Percentiles rank a stretch among this genome's conserved stretches.
These are phyloP conservation scores for Solanum aculeatissimum DNA, from an alignment of 305 asterid species.

Conservation along the genomic window DNA sequence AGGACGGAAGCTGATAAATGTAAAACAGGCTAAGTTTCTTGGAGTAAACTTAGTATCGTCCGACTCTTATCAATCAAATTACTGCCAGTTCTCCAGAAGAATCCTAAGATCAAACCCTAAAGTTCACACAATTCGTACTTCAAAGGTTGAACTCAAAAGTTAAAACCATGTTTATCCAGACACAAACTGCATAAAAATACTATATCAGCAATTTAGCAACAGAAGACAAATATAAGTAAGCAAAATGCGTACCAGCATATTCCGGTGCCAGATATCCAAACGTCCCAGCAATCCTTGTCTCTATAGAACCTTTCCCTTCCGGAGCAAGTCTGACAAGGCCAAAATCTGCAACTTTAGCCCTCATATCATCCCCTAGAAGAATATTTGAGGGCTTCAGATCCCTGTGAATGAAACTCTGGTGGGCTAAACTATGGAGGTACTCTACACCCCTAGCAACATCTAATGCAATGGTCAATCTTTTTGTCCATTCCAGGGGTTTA, in stretches of 20 bases:
- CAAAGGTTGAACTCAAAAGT: background rate
- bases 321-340: slow-evolving; percentile 95
- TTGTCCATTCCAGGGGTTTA: slow-evolving; percentile 76
- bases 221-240: background rate
- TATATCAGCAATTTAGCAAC: background rate
- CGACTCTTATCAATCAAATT: background rate
- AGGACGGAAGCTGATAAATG: background rate
- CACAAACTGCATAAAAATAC: background rate
- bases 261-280: slow-evolving; percentile 95
- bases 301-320: slow-evolving; percentile 81
- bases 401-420: slow-evolving; percentile 89
- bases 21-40: background rate
- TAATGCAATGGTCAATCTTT: slow-evolving; percentile 63
- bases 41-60: background rate
- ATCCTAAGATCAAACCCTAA: background rate
- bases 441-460: slow-evolving; percentile 95
- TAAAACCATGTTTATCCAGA: background rate
- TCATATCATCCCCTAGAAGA: slow-evolving; percentile 85
- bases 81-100: background rate
- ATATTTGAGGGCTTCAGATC: slow-evolving; percentile 94
- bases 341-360: slow-evolving; percentile 93
- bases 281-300: slow-evolving; percentile 87
- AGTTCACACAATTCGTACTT: background rate
- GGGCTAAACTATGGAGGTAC: slow-evolving; percentile 86
- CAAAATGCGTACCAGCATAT: slow-evolving; percentile 59